Percentiles rank a stretch among this genome's conserved stretches.
Evolutionary conservation across 805 yeast genomes (phyloP).

Genomic region (Barnettozyma wickerhamii): DNA sequence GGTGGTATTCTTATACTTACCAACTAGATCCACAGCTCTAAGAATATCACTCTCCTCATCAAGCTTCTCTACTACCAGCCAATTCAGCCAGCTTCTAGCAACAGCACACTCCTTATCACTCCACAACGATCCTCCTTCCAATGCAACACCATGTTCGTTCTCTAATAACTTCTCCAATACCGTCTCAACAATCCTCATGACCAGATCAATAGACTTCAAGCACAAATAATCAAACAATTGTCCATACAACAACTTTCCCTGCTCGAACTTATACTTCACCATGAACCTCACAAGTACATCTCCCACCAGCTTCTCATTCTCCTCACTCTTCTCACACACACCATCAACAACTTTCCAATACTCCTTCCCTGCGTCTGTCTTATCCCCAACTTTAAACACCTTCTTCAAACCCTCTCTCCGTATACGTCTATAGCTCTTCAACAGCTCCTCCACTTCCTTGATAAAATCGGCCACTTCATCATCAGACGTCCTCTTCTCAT

Average conservation of each 20-base stretch:
- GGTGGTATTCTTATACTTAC: too few species aligned
- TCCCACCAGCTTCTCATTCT: slow-evolving; percentile 9
- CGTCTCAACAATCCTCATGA: slow-evolving; percentile 4
- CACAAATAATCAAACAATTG: slow-evolving; percentile 20
- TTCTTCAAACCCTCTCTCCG: slow-evolving; percentile 41
- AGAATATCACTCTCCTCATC: too few species aligned
- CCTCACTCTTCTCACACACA: slow-evolving; percentile 16
- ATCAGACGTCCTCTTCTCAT: slow-evolving; percentile 12
- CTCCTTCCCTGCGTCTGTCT: slow-evolving; percentile 36
- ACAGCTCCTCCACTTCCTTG: slow-evolving; percentile 28
- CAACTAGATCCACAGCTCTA: too few species aligned
- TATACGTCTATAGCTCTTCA: slow-evolving; percentile 46
- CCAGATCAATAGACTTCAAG: slow-evolving; percentile 14
- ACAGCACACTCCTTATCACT: slow-evolving; percentile 9
- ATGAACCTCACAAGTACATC: slow-evolving; percentile 1
- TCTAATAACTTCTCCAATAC: slow-evolving; percentile 12
- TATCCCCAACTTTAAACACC: slow-evolving; percentile 39
- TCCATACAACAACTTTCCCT: slow-evolving; percentile 27
- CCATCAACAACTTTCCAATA: slow-evolving; percentile 37
- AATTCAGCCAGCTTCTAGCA: slow-evolving; percentile 15
- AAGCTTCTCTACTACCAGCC: slow-evolving; percentile 11
- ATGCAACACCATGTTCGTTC: slow-evolving; percentile 3
- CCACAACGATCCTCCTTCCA: neutral
- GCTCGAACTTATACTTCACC: slow-evolving; percentile 22
- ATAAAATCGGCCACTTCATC: slow-evolving; percentile 29